Conservation (phyloP, 306 rosid species). For the Cicer pinnatifidum region DNA sequence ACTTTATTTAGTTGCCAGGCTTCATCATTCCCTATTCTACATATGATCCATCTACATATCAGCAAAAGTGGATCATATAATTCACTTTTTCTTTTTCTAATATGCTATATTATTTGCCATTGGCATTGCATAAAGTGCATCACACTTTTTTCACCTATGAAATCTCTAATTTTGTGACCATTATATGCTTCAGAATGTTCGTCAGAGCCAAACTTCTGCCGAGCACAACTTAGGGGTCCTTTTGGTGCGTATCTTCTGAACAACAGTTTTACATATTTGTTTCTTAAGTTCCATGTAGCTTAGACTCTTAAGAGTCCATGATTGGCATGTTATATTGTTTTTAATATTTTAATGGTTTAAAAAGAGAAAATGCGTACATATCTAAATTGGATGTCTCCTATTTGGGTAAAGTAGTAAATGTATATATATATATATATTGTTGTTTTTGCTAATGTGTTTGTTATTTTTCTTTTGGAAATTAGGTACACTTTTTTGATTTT, state of each 20-base stretch:
- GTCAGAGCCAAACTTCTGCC: slow-evolving; percentile 50
- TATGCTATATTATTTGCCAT: not conserved
- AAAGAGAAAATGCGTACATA: not conserved
- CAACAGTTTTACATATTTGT: slow-evolving; percentile 4
- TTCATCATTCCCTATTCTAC: slow-evolving; percentile 16
- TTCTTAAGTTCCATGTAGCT: slow-evolving; percentile 15
- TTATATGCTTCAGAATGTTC: slow-evolving; percentile 61
- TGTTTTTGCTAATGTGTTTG: slow-evolving; percentile 5
- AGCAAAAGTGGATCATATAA: not conserved
- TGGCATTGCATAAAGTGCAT: slow-evolving; percentile 19
- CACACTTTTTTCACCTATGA: slow-evolving; percentile 10
- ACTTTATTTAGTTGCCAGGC: not conserved
- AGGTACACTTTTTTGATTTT: slow-evolving; percentile 90
- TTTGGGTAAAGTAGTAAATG: slow-evolving; percentile 9
- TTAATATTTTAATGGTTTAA: not conserved
- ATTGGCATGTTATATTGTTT: slow-evolving; percentile 18
- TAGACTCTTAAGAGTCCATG: slow-evolving; percentile 22
- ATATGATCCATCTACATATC: slow-evolving; percentile 22
- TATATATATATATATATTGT: not conserved
- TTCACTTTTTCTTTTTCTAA: not conserved
- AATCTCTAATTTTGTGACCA: slow-evolving; percentile 33
- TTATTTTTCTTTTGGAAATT: slow-evolving; percentile 23
- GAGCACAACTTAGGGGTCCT: slow-evolving; percentile 88
- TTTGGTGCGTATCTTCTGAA: slow-evolving; percentile 65
- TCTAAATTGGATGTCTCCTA: slow-evolving; percentile 2